phyloP scores from a whole-genome alignment of 441 rosid species.

The Gossypium davidsonii region DNA sequence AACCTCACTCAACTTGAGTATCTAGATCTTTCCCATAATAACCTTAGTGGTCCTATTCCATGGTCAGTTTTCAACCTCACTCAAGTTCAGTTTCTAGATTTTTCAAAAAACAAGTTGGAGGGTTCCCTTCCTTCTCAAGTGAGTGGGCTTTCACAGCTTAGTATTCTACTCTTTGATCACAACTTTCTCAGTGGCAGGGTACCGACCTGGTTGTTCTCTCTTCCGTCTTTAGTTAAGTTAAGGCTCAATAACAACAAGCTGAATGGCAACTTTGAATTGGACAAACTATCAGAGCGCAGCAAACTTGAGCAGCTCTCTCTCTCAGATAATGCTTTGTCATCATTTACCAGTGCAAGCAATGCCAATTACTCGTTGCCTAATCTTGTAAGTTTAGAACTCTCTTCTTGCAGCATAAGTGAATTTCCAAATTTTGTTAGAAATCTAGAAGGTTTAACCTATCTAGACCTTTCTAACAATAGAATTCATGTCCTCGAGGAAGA shows the following conservation, averaged over 20 bases:
- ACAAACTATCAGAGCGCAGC: background rate
- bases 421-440: background rate
- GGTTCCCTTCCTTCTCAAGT: no score
- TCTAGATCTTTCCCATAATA: no score
- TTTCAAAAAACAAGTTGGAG: no score
- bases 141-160: no score
- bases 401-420: background rate
- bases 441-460: background rate
- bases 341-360: background rate
- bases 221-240: background rate
- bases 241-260: background rate
- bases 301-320: constrained; percentile 4
- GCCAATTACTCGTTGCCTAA: background rate
- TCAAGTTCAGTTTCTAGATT: no score
- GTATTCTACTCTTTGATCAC: no score
- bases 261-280: background rate
- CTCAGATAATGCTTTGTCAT: background rate
- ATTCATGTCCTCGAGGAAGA: background rate
- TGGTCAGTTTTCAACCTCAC: no score
- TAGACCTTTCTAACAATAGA: constrained; percentile 1
- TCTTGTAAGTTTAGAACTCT: background rate
- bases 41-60: no score
- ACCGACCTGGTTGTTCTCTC: constrained; percentile 7
- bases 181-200: constrained; percentile 9
- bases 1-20: background rate